Percentiles rank a stretch among this genome's conserved stretches.
phyloP scores from a whole-genome alignment of 768 basidiomycete species.

The Lactifluus hygrophoroides region DNA sequence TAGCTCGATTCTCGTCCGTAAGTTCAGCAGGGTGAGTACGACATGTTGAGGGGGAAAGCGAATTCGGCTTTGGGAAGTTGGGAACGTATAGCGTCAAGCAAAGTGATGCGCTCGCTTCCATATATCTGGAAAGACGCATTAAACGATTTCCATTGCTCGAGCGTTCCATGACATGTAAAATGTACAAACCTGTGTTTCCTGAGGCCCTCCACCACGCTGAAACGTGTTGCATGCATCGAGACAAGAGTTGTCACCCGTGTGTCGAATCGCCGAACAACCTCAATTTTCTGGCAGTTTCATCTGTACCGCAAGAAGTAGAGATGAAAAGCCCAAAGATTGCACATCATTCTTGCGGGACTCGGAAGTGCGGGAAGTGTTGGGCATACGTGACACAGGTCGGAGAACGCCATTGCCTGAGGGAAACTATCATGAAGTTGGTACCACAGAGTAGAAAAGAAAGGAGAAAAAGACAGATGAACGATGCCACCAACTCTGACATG shows the following conservation, averaged over 20 bases:
- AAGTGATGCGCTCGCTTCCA: not conserved
- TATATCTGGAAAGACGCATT: not conserved
- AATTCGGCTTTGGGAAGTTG: not conserved
- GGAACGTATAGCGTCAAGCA: not conserved
- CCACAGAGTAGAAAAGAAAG: not conserved
- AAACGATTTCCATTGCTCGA: not conserved
- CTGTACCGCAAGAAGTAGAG: not conserved
- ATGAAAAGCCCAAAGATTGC: slow-evolving; percentile 24
- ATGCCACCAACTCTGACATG: not conserved
- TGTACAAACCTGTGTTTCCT: not conserved
- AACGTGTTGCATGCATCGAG: not conserved
- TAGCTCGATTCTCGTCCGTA: not conserved
- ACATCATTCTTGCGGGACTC: not conserved
- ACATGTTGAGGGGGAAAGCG: slow-evolving; percentile 4
- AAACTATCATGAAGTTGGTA: no score
- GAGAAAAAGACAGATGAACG: not conserved
- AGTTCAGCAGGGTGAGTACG: not conserved
- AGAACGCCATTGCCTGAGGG: not conserved
- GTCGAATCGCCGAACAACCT: not conserved
- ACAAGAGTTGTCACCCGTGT: not conserved
- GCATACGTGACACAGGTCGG: not conserved
- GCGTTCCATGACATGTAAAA: not conserved
- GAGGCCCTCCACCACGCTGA: not conserved
- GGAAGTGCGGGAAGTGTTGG: not conserved
- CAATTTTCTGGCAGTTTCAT: not conserved